Base-by-base conservation (phyloP, 495 filamentous ascomycete species). In the Hypoxylon lenormandii region DNA sequence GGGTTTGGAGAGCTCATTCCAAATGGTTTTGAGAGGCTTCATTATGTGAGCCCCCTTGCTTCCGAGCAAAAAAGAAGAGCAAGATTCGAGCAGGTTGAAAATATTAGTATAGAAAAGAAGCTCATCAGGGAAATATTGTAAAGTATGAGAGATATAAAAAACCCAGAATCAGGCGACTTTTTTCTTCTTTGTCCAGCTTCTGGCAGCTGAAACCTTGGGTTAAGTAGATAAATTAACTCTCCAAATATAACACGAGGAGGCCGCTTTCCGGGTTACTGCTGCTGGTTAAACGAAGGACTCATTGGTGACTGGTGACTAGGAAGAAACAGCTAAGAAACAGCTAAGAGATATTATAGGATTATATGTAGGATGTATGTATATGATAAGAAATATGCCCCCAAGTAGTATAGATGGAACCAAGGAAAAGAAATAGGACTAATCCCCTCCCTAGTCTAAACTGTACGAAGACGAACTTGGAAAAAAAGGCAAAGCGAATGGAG, bases 151-250 rank as follows among this genome's bases (percentile, higher is more conserved):
- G 40, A 54, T 45, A 47, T 52, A 28, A 65, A 21, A 11, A 33
- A n/a, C n/a, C n/a, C n/a, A 7, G 30, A 33, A 18, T 56, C 33
- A 21, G 23, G 46, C 16, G 5, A 36, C 12, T 33, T 40, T 13
- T 54, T 26, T 19, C 61, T 28, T 40, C 50, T 70, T 70, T 64
- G 60, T 70, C 22, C 11, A 55, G 57, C 16, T 15, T 10, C n/a
- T 16, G 40, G 54, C 36, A 64, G 57, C 26, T 64, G 62, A 53
- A 66, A 70, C 56, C 38, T n/a, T n/a, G n/a, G n/a, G n/a, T n/a
- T n/a, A n/a, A n/a, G n/a, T n/a, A n/a, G n/a, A n/a, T 70, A 47
- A 70, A 66, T 65, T 70, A 70, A 50, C 56, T 66, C 49, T 69
- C 42, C 48, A 64, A 50, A 43, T 42, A 45, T 33, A 33, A 33